phyloP scores from a whole-genome alignment of 2,329 filamentous ascomycete species.

The Pseudogymnoascus sp. region DNA sequence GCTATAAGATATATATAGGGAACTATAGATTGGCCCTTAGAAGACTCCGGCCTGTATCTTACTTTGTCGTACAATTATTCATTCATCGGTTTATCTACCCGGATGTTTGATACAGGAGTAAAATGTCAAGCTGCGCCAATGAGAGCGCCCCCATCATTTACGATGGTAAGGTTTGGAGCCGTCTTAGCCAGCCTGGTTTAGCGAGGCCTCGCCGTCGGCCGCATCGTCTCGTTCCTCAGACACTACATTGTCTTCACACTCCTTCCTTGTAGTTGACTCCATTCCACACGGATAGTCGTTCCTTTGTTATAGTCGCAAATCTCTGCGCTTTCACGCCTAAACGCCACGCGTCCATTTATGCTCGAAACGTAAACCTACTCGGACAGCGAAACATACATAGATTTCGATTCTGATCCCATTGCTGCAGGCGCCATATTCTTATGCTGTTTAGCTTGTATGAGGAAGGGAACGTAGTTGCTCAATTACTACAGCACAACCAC shows the following conservation, averaged over 20 bases:
- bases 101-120: background rate
- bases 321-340: background rate
- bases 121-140: background rate
- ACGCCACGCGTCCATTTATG: background rate
- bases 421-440: background rate
- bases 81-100: background rate
- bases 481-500: conserved; percentile 1
- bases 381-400: background rate
- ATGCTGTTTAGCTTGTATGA: background rate
- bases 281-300: background rate
- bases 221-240: background rate
- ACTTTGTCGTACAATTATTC: background rate
- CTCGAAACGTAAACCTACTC: background rate
- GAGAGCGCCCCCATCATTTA: background rate
- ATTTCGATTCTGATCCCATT: background rate
- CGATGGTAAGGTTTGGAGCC: background rate
- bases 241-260: background rate
- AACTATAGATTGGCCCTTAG: background rate
- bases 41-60: background rate
- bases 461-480: conserved; percentile 3
- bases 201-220: conserved; percentile 1
- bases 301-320: conserved; percentile 1
- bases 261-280: background rate
- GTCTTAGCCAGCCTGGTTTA: conserved; percentile 6
- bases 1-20: background rate